Conservation (phyloP, 352 stramenopile species). For the Phytophthora pini region DNA sequence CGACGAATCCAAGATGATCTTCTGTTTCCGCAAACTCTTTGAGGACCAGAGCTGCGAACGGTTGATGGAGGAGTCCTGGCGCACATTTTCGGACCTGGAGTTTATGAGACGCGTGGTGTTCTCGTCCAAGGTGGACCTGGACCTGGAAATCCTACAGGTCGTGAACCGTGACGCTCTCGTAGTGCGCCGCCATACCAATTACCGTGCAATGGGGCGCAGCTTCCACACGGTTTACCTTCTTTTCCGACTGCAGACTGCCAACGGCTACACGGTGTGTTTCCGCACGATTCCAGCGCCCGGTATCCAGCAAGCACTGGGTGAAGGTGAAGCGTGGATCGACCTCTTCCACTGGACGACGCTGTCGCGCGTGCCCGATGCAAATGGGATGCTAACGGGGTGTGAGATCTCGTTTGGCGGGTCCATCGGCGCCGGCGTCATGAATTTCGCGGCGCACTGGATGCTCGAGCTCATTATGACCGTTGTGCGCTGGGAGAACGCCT, state of each 20-base stretch:
- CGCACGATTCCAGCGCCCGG: slow-evolving; percentile 60
- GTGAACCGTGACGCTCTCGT: slow-evolving; percentile 60
- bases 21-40: slow-evolving; percentile 67
- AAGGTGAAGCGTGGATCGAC: slow-evolving; percentile 64
- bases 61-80: slow-evolving; percentile 60
- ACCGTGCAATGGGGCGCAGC: slow-evolving; percentile 48
- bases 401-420: slow-evolving; percentile 67
- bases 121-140: slow-evolving; percentile 45
- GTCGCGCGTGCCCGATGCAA: slow-evolving; percentile 29
- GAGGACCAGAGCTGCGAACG: slow-evolving; percentile 35
- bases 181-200: slow-evolving; percentile 64
- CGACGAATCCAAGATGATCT: slow-evolving; percentile 56
- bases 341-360: slow-evolving; percentile 74
- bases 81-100: slow-evolving; percentile 38
- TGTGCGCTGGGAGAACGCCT: slow-evolving; percentile 70
- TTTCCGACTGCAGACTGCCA: slow-evolving; percentile 61
- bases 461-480: slow-evolving; percentile 82
- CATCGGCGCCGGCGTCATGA: slow-evolving; percentile 56
- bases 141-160: slow-evolving; percentile 55
- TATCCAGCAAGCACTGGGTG: slow-evolving; percentile 56
- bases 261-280: slow-evolving; percentile 71
- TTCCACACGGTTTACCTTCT: slow-evolving; percentile 82
- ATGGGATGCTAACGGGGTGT: slow-evolving; percentile 25
- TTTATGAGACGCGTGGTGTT: slow-evolving; percentile 60
- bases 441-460: slow-evolving; percentile 77